Percentiles rank a stretch among this genome's conserved stretches.
These are phyloP conservation scores for Sequoiadendron giganteum DNA, from an alignment of 75 land plant species.

Conservation along the genomic window DNA sequence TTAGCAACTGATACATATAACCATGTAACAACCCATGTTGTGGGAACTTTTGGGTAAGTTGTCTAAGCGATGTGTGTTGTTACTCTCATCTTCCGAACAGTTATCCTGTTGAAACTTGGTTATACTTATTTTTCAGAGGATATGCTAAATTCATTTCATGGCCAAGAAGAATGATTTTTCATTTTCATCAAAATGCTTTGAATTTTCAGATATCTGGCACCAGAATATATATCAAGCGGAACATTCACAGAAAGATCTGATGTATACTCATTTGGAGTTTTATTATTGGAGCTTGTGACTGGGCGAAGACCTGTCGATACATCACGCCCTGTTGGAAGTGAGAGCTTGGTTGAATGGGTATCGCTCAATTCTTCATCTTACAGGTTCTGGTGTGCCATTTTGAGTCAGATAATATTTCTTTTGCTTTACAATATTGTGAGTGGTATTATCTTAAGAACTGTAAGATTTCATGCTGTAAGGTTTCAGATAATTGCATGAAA, in stretches of 20 bases:
- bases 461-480: neutral
- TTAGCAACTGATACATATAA: slow-evolving; percentile 48
- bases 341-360: slow-evolving; percentile 59
- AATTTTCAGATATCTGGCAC: slow-evolving; percentile 43
- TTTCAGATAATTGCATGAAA: too few relatives aligned
- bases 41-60: slow-evolving; percentile 59
- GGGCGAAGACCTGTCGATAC: slow-evolving; percentile 45
- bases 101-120: neutral
- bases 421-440: neutral
- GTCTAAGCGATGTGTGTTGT: slow-evolving; percentile 4
- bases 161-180: neutral
- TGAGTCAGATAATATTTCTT: neutral
- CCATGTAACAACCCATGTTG: slow-evolving; percentile 54
- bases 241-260: slow-evolving; percentile 46
- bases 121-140: neutral
- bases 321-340: slow-evolving; percentile 32
- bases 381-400: slow-evolving; percentile 3
- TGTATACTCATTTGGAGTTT: slow-evolving; percentile 47
- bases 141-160: neutral
- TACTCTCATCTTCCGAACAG: neutral
- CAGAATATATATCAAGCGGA: slow-evolving; percentile 45
- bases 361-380: slow-evolving; percentile 10
- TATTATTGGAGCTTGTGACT: slow-evolving; percentile 43
- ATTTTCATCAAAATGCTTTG: neutral
- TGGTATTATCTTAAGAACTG: neutral